Evolutionary conservation across 495 filamentous ascomycete species (phyloP), one percentile per base, ranked within the genome.

Genomic region (Cryomyces antarcticus): DNA sequence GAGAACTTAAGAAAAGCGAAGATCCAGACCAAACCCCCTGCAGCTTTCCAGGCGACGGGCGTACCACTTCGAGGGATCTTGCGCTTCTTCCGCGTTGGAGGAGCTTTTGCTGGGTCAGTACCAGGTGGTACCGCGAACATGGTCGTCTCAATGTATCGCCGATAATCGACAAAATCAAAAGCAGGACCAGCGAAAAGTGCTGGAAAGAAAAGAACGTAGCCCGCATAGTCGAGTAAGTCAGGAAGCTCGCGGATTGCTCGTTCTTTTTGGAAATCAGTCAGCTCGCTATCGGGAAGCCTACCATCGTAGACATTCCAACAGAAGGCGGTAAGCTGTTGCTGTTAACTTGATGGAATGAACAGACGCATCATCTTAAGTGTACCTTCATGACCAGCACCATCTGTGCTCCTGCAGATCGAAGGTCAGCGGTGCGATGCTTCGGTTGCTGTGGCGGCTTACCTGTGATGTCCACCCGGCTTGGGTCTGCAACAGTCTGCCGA

Each of bases 291-390:
- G 7, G 84, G 77, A 30, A 88, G 62, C 41, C 73, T 72, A 28
- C 92, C 89, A 61, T 97, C 89, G 49, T 85, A 80, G 17, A 96
- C 77, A 55, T 94, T 94, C 89, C 89, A 97, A 65, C 85, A 93
- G 57, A 96, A 97, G 27, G 87, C 75, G 7, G 74, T 79, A n/a
- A 96, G 79, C 62, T 24, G 17, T 24, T 24, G 17, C 17, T 24
- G 17, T 24, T 24, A 24, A 24, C 17, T 24, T 24, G 17, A 24
- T 67, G 36, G 28, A n/a, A 10, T 13, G 10, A 6, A 34, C 40
- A 36, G 12, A 43, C 68, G 65, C 65, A 24, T 24, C 17, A 24
- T 24, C 17, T 24, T 24, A 24, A 24, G 17, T 2, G 17, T 24
- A 24, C 17, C 17, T 96, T 97, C 87, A 97, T 97, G 42, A 93